These are phyloP conservation scores for Verticillium klebahnii DNA, from an alignment of 2,329 filamentous ascomycete genomes.

Conservation along the genomic window DNA sequence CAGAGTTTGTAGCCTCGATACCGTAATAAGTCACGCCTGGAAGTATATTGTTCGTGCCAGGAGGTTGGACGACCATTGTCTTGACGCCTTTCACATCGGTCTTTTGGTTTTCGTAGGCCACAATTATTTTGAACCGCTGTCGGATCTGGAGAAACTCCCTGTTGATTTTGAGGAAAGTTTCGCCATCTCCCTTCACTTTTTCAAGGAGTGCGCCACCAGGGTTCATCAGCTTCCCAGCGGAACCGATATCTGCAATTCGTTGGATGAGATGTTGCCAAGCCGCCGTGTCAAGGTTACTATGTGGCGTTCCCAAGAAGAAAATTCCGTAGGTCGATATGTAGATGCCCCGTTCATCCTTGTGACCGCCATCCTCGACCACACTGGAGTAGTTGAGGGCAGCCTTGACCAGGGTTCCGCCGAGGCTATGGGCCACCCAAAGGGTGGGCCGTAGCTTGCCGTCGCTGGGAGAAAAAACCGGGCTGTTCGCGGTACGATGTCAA, in stretches of 20 bases:
- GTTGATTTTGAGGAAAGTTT: constrained; percentile 71
- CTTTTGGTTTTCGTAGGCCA: constrained; percentile 71
- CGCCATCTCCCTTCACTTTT: constrained; percentile 67
- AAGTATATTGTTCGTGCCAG: constrained; percentile 63
- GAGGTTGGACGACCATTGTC: constrained; percentile 63
- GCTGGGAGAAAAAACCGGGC: constrained; percentile 26
- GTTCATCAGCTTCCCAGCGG: constrained; percentile 61
- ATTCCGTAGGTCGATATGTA: constrained; percentile 73
- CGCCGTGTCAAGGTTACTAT: constrained; percentile 64
- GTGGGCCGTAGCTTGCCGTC: constrained; percentile 59
- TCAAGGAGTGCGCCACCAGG: constrained; percentile 63
- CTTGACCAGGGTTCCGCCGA: constrained; percentile 71
- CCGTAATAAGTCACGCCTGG: constrained; percentile 68
- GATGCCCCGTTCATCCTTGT: constrained; percentile 62
- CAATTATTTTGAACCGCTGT: constrained; percentile 66
- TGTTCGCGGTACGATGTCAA: constrained; percentile 57
- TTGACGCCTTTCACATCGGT: constrained; percentile 63
- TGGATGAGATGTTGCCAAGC: constrained; percentile 65
- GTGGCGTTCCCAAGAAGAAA: constrained; percentile 73
- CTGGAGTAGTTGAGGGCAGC: constrained; percentile 63
- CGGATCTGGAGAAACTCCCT: constrained; percentile 69
- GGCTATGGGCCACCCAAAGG: constrained; percentile 70
- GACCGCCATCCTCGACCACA: constrained; percentile 52
- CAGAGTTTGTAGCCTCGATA: constrained; percentile 67
- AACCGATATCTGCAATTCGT: constrained; percentile 60